These are phyloP conservation scores for Fraxinus latifolia DNA, from an alignment of 305 asterid genomes.

Conservation along the genomic window DNA sequence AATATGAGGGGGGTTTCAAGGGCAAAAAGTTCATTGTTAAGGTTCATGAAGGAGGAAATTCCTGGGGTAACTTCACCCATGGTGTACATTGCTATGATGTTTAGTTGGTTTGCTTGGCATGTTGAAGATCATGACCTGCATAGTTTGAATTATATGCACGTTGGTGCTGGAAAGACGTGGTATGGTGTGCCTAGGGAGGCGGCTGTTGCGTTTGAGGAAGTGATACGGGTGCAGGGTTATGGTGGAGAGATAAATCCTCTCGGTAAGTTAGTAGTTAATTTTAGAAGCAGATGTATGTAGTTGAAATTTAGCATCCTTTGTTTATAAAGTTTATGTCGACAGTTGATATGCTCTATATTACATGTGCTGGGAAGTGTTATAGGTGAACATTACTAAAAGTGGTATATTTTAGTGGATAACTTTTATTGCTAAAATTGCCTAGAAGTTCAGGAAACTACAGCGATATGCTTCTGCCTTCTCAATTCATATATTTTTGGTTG, in stretches of 20 bases:
- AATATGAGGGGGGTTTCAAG: constrained; percentile 97
- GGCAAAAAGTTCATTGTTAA: constrained; percentile 72
- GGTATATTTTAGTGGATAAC: constrained; percentile 5
- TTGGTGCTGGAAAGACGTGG: constrained; percentile 96
- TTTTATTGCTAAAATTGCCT: neutral
- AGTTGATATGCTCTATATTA: constrained; percentile 13
- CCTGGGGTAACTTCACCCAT: constrained; percentile 99
- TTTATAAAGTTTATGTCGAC: constrained; percentile 10
- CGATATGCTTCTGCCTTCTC: neutral
- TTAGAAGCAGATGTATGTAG: constrained; percentile 1
- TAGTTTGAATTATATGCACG: constrained; percentile 91
- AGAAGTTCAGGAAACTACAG: neutral
- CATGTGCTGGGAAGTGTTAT: neutral
- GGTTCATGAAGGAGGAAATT: constrained; percentile 98
- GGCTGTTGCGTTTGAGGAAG: constrained; percentile 94
- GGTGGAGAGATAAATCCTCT: constrained; percentile 97
- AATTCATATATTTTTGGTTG: neutral
- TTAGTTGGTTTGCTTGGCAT: constrained; percentile 99
- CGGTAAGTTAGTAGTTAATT: constrained; percentile 44
- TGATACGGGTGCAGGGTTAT: constrained; percentile 86
- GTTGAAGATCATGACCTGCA: constrained; percentile 99
- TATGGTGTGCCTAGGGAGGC: constrained; percentile 96
- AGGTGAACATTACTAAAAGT: neutral
- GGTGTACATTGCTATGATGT: constrained; percentile 98
- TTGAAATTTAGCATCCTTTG: constrained; percentile 1